A percentile compares a stretch with the other conserved stretches of the same genome.
These are phyloP conservation scores for Rugiboletus extremiorientalis DNA, from an alignment of 1,284 basidiomycete species.

Conservation along the genomic window DNA sequence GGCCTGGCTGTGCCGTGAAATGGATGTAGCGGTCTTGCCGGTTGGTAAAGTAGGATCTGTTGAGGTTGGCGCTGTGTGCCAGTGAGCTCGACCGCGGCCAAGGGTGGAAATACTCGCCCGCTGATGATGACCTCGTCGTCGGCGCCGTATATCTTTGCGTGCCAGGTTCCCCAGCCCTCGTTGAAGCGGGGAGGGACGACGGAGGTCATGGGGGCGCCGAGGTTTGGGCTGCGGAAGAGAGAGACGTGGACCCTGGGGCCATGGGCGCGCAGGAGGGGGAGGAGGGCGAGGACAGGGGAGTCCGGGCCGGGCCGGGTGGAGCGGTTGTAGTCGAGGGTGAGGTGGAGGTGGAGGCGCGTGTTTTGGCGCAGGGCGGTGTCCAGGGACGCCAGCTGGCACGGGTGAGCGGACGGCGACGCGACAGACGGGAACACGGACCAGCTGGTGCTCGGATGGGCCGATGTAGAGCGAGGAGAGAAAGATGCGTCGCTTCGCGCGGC, in stretches of 20 bases:
- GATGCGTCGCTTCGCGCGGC: conserved; percentile 69
- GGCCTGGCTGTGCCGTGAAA: conserved; percentile 57
- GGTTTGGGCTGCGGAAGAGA: conserved; percentile 85
- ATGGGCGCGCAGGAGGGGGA: conserved; percentile 71
- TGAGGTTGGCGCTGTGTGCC: conserved; percentile 84
- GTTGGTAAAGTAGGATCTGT: conserved; percentile 91
- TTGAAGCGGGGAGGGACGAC: conserved; percentile 92
- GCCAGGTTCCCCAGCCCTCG: conserved; percentile 99
- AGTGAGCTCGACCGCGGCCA: not conserved
- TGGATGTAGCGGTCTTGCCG: conserved; percentile 93
- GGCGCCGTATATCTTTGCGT: conserved; percentile 93
- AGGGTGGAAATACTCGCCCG: conserved; percentile 61
- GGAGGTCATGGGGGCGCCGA: conserved; percentile 72
- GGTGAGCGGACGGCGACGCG: not conserved
- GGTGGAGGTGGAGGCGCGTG: conserved; percentile 63
- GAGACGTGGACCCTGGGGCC: conserved; percentile 76
- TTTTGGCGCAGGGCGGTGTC: conserved; percentile 58
- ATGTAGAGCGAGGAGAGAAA: conserved; percentile 89
- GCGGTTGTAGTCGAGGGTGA: conserved; percentile 89
- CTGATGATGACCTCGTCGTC: conserved; percentile 93
- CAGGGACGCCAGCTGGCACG: conserved; percentile 64
- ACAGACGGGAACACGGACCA: conserved; percentile 46
- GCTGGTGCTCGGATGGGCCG: conserved; percentile 64
- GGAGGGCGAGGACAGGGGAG: conserved; percentile 74
- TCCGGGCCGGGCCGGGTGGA: conserved; percentile 82